These are phyloP conservation scores for Fonticula alba DNA, from an alignment of 78 protist genomes.

Conservation along the genomic window DNA sequence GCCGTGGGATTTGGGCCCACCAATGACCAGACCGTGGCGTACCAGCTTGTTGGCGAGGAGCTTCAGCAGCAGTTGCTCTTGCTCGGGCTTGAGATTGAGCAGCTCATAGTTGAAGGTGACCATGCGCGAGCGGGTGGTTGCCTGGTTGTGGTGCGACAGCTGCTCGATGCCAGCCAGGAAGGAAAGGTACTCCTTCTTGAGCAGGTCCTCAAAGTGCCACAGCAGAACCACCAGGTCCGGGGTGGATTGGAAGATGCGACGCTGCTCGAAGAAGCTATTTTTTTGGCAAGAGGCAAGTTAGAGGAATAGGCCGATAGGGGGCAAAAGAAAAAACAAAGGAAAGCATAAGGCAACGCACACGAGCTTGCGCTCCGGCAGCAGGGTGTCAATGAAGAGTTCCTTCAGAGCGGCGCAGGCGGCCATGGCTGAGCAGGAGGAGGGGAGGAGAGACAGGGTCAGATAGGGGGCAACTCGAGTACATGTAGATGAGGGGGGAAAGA, in stretches of 20 bases:
- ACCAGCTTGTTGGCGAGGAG: conserved; percentile 32
- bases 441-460: no score
- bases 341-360: background rate
- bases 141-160: background rate
- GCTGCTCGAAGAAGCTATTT: background rate
- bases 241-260: background rate
- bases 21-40: background rate
- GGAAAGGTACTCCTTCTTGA: background rate
- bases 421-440: no score
- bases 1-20: no score
- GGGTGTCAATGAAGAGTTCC: background rate
- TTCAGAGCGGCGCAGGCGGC: background rate
- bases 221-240: background rate
- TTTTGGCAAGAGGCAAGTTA: background rate
- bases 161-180: background rate
- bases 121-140: background rate
- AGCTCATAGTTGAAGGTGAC: background rate
- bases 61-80: conserved; percentile 25
- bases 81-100: conserved; percentile 25
- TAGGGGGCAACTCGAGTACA: no score
- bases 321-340: background rate
- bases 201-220: background rate
- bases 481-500: no score
- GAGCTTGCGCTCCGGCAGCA: background rate
- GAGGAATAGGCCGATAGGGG: background rate